A percentile compares a stretch with the other conserved stretches of the same genome.
phyloP scores from a whole-genome alignment of 2,329 filamentous ascomycete species.

The Diplodia seriata region DNA sequence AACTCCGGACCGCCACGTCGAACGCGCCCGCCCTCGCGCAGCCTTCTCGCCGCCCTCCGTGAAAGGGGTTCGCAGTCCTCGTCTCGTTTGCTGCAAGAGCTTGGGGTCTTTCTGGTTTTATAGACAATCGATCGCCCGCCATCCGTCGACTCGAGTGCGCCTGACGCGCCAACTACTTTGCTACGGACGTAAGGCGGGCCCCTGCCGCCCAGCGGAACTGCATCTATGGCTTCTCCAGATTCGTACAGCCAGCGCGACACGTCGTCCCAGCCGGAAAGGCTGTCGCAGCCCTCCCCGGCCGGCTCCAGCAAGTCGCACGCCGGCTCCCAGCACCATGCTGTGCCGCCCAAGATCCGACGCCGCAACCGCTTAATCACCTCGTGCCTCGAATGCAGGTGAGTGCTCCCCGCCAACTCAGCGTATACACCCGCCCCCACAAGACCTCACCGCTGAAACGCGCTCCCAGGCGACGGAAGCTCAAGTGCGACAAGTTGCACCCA shows the following conservation, averaged over 20 bases:
- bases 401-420: neutral
- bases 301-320: conserved; percentile 20
- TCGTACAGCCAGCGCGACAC: conserved; percentile 16
- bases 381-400: conserved; percentile 45
- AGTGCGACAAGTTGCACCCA: conserved; percentile 76
- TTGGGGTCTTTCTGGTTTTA: conserved; percentile 6
- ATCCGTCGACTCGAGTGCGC: conserved; percentile 11
- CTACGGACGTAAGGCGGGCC: conserved; percentile 31
- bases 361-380: conserved; percentile 49
- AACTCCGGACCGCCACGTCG: conserved; percentile 16
- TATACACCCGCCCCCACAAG: conserved; percentile 14
- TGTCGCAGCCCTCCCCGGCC: neutral
- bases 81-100: neutral
- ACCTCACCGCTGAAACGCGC: conserved; percentile 50
- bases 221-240: conserved; percentile 31
- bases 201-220: conserved; percentile 22
- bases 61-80: conserved; percentile 10
- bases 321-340: conserved; percentile 23
- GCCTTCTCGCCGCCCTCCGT: conserved; percentile 4
- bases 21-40: conserved; percentile 7
- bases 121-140: conserved; percentile 26
- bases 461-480: conserved; percentile 73
- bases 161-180: conserved; percentile 7
- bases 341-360: conserved; percentile 42
- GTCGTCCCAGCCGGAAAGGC: conserved; percentile 11